Evolutionary conservation across 805 yeast species (phyloP).

Genomic region (Nakazawaea molendinolei): DNA sequence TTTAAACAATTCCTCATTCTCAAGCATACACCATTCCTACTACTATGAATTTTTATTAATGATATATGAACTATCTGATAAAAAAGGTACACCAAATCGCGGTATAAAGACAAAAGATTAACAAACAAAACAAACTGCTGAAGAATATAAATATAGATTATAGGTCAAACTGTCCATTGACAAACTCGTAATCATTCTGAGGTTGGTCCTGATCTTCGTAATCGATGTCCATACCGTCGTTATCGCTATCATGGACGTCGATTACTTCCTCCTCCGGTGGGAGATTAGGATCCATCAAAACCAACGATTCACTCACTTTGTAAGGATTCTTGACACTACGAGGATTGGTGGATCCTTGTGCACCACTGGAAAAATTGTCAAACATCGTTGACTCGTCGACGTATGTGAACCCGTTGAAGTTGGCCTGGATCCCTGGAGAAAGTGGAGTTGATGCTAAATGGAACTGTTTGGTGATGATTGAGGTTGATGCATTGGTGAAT

Average conservation of each 20-base stretch:
- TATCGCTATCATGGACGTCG: constrained; percentile 39
- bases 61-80: no score
- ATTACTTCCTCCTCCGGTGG: constrained; percentile 84
- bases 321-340: constrained; percentile 31
- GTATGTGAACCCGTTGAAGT: constrained; percentile 93
- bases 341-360: constrained; percentile 21
- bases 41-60: no score
- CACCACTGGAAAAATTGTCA: constrained; percentile 51
- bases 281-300: constrained; percentile 71
- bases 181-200: constrained; percentile 64
- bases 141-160: constrained; percentile 21
- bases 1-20: no score
- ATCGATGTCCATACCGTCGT: constrained; percentile 44
- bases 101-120: neutral
- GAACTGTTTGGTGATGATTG: constrained; percentile 65
- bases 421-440: constrained; percentile 92
- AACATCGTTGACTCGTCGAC: constrained; percentile 92
- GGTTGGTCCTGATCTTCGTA: constrained; percentile 19
- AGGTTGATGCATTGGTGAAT: constrained; percentile 87
- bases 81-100: no score
- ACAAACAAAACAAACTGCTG: neutral
- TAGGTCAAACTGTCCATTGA: constrained; percentile 84
- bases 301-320: constrained; percentile 57
- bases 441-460: constrained; percentile 72
- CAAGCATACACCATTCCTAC: no score